Percentiles rank a stretch among this genome's conserved stretches.
Evolutionary conservation across 2,329 filamentous ascomycete genomes (phyloP).

Genomic region (Hortaea sp.): DNA sequence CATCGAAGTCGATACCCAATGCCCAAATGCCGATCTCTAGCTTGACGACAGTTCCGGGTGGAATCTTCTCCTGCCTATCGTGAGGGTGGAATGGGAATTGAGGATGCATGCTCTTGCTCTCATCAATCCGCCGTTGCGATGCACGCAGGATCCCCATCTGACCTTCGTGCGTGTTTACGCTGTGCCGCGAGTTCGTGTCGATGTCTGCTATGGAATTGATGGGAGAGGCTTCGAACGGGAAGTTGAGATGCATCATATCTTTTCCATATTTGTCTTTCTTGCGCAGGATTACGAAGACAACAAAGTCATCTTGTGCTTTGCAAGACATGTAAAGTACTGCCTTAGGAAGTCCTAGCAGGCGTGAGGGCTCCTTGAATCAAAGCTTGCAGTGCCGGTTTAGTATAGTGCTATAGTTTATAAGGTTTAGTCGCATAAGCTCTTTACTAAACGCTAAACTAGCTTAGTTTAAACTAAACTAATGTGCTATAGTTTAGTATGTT

Average conservation of each 20-base stretch:
- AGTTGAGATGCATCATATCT: slow-evolving; percentile 8
- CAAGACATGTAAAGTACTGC: slow-evolving; percentile 34
- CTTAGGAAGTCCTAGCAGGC: slow-evolving; percentile 39
- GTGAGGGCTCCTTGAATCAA: slow-evolving; percentile 12
- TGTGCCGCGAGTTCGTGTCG: slow-evolving; percentile 24
- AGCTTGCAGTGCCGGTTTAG: no score
- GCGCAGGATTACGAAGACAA: slow-evolving; percentile 11
- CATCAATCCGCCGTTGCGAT: slow-evolving; percentile 1
- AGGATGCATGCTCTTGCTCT: no score
- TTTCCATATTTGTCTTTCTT: slow-evolving; percentile 11
- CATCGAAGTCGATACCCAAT: slow-evolving; percentile 37
- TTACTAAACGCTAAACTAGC: no score
- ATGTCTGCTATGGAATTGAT: slow-evolving; percentile 29
- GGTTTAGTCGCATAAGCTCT: no score
- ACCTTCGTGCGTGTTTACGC: slow-evolving; percentile 8
- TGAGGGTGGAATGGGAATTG: slow-evolving; percentile 10
- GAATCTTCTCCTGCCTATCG: slow-evolving; percentile 29
- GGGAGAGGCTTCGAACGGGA: slow-evolving; percentile 5
- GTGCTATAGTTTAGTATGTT: no score
- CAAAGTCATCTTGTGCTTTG: slow-evolving; percentile 11
- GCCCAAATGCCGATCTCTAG: slow-evolving; percentile 42
- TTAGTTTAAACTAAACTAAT: no score
- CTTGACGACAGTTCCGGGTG: slow-evolving; percentile 32
- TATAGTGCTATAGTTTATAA: no score
- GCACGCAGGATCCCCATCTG: slow-evolving; percentile 9